Conservation (phyloP, 2,329 filamentous ascomycete genomes). For the Colletotrichum eremochloae region DNA sequence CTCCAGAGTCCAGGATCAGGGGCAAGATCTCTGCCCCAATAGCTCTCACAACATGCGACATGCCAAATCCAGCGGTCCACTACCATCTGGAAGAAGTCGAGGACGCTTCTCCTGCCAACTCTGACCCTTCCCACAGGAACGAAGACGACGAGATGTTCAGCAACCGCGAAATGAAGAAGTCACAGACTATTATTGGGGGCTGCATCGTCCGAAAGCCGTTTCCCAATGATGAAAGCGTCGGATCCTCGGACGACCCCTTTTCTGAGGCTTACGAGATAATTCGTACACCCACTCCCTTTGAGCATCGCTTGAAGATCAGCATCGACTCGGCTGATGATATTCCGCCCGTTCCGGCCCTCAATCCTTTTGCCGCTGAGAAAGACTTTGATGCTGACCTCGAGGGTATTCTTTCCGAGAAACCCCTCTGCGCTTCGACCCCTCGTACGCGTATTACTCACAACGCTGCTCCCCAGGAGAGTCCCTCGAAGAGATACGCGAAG, state of each 20-base stretch:
- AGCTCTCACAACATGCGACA: constrained; percentile 7
- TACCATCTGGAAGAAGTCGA: constrained; percentile 38
- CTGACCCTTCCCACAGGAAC: constrained; percentile 51
- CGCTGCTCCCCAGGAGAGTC: constrained; percentile 15
- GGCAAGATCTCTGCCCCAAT: constrained; percentile 38
- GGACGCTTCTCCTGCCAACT: constrained; percentile 47
- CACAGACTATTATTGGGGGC: constrained; percentile 50
- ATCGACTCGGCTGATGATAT: constrained; percentile 23
- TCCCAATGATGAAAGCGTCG: constrained; percentile 47
- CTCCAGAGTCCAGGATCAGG: constrained; percentile 39
- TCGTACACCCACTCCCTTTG: constrained; percentile 46
- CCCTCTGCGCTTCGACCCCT: constrained; percentile 56
- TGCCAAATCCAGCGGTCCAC: constrained; percentile 31
- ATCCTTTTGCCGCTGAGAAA: constrained; percentile 53
- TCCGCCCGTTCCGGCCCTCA: constrained; percentile 27
- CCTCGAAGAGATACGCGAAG: constrained; percentile 23
- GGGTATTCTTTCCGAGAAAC: constrained; percentile 53
- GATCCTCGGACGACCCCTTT: constrained; percentile 50
- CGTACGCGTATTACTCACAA: constrained; percentile 42
- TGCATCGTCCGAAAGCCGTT: constrained; percentile 48
- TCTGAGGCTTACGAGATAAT: constrained; percentile 42
- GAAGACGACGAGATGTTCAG: constrained; percentile 51
- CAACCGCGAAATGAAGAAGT: constrained; percentile 49
- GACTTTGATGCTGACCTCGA: constrained; percentile 55
- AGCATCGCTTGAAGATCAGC: constrained; percentile 40